Conservation (phyloP, 768 basidiomycete genomes). For the Kwoniella europaea region DNA sequence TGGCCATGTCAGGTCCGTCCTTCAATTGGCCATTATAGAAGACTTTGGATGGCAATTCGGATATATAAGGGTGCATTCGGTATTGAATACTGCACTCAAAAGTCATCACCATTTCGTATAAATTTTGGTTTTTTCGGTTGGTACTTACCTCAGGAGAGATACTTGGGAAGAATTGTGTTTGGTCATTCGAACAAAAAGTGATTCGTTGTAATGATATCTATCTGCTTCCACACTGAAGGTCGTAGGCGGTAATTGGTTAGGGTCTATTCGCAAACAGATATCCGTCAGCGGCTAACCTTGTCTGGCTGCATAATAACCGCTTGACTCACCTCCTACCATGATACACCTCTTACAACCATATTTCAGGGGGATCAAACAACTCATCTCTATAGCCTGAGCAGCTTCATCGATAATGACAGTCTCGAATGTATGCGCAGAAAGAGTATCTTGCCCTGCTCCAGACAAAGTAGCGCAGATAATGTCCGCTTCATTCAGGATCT, state of each 20-base stretch:
- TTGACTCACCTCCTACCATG: constrained; percentile 79
- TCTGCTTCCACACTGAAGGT: constrained; percentile 70
- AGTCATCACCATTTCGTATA: neutral
- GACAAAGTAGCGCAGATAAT: constrained; percentile 93
- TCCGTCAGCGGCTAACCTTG: neutral
- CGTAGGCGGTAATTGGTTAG: constrained; percentile 88
- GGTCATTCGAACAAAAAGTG: constrained; percentile 86
- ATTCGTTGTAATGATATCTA: constrained; percentile 78
- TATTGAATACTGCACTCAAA: constrained; percentile 80
- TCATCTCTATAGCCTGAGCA: constrained; percentile 93
- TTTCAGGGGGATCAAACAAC: constrained; percentile 91
- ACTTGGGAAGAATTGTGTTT: constrained; percentile 78
- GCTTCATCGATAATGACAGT: constrained; percentile 98
- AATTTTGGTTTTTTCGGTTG: neutral
- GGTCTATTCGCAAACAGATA: constrained; percentile 43
- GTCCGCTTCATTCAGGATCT: constrained; percentile 85
- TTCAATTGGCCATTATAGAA: constrained; percentile 81
- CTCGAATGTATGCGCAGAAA: constrained; percentile 83
- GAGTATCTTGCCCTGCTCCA: constrained; percentile 85
- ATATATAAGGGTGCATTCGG: constrained; percentile 98
- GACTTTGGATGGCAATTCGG: constrained; percentile 78
- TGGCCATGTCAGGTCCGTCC: constrained; percentile 87
- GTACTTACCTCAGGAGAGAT: constrained; percentile 78
- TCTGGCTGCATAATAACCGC: constrained; percentile 15
- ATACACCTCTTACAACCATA: constrained; percentile 81